These are phyloP conservation scores for Beta vulgaris DNA, from an alignment of 148 eudicot species.

Conservation along the genomic window DNA sequence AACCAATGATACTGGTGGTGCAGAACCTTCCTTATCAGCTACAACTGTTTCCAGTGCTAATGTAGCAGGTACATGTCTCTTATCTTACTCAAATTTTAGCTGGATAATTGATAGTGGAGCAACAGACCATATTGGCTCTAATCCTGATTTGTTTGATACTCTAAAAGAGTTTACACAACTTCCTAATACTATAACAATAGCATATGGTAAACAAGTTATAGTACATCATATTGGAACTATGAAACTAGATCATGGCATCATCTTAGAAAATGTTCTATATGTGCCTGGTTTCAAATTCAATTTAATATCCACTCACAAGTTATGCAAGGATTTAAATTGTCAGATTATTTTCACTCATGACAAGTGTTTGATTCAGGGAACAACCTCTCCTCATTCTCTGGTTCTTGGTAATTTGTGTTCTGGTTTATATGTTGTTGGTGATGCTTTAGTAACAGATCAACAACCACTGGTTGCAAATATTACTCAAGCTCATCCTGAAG, in stretches of 20 bases:
- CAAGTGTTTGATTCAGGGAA: not conserved
- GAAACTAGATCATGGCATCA: not conserved
- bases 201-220: not conserved
- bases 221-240: not conserved
- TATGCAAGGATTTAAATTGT: not conserved
- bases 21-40: too few relatives aligned
- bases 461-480: too few relatives aligned
- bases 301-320: not conserved
- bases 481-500: not conserved
- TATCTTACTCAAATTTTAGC: too few relatives aligned
- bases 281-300: not conserved
- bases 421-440: not conserved
- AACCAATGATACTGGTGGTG: too few relatives aligned
- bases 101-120: not conserved
- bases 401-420: not conserved
- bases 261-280: not conserved
- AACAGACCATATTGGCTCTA: not conserved
- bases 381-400: not conserved
- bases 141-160: not conserved
- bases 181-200: not conserved
- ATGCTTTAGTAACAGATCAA: too few relatives aligned
- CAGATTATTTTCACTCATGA: too few relatives aligned
- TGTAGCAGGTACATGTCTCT: too few relatives aligned
- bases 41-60: too few relatives aligned
- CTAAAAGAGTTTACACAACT: too few relatives aligned